These are phyloP conservation scores for Backusella sp. DNA, from an alignment of 192 early-diverging fungal genomes.

Conservation along the genomic window DNA sequence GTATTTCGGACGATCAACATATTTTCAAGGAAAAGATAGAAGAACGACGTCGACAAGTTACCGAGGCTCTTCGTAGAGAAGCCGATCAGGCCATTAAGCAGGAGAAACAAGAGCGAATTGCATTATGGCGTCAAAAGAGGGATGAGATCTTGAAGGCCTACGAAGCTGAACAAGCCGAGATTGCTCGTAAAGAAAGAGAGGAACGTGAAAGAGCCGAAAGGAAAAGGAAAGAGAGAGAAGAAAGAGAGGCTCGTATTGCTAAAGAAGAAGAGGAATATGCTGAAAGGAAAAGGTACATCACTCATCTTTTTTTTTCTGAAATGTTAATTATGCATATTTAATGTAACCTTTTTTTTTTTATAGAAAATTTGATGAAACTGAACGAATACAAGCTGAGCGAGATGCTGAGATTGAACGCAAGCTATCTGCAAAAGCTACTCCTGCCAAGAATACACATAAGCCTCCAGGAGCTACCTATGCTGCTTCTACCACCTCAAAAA, in stretches of 20 bases:
- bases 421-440: background rate
- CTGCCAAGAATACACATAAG: background rate
- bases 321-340: background rate
- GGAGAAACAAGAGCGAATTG: conserved; percentile 71
- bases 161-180: conserved; percentile 43
- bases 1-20: conserved; percentile 81
- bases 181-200: conserved; percentile 36
- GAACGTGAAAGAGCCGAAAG: conserved; percentile 35
- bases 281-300: conserved; percentile 17
- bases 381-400: conserved; percentile 42
- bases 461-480: background rate
- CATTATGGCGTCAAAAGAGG: conserved; percentile 52
- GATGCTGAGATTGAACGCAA: conserved; percentile 50
- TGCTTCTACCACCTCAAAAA: background rate
- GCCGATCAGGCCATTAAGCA: conserved; percentile 63
- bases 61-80: conserved; percentile 49
- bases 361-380: conserved; percentile 48
- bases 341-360: background rate
- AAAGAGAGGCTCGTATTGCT: conserved; percentile 41
- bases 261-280: conserved; percentile 44
- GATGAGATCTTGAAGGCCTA: conserved; percentile 42
- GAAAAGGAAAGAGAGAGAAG: conserved; percentile 47
- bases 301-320: too few relatives aligned
- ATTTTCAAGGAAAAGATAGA: conserved; percentile 58
- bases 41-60: conserved; percentile 55